These are phyloP conservation scores for Sistotremastrum niveocremeum DNA, from an alignment of 768 basidiomycete genomes.

Conservation along the genomic window DNA sequence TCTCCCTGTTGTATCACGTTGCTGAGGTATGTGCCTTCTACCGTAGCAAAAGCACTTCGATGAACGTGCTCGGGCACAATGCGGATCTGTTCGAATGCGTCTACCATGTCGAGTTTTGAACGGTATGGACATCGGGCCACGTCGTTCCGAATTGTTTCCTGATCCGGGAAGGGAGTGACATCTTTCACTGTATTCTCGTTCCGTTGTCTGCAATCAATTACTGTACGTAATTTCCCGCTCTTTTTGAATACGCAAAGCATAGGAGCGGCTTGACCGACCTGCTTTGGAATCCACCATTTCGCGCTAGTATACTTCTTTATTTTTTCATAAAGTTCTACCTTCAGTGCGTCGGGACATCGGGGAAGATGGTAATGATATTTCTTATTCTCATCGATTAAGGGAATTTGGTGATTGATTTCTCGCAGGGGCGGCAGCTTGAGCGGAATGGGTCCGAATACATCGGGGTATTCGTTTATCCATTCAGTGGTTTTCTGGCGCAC, in stretches of 20 bases:
- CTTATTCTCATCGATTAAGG: conserved; percentile 21
- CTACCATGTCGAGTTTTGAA: conserved; percentile 28
- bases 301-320: conserved; percentile 17
- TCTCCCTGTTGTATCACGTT: conserved; percentile 31
- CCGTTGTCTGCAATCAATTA: conserved; percentile 20
- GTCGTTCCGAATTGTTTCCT: conserved; percentile 21
- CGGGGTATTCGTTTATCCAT: conserved; percentile 14
- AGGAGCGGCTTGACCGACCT: conserved; percentile 15
- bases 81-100: conserved; percentile 31
- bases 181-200: conserved; percentile 30
- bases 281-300: conserved; percentile 21
- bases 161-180: conserved; percentile 27
- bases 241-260: conserved; percentile 22
- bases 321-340: conserved; percentile 19
- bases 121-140: conserved; percentile 11
- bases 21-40: conserved; percentile 25
- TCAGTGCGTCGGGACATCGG: conserved; percentile 18
- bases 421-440: conserved; percentile 21
- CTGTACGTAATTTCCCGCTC: conserved; percentile 19
- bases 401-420: conserved; percentile 29
- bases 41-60: conserved; percentile 23
- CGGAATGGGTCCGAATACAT: conserved; percentile 10
- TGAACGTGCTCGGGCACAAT: conserved; percentile 17
- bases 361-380: conserved; percentile 19
- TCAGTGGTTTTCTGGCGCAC: background rate